Percentiles rank a stretch among this genome's conserved stretches.
phyloP scores from a whole-genome alignment of 805 yeast species.

The Metschnikowia similis region DNA sequence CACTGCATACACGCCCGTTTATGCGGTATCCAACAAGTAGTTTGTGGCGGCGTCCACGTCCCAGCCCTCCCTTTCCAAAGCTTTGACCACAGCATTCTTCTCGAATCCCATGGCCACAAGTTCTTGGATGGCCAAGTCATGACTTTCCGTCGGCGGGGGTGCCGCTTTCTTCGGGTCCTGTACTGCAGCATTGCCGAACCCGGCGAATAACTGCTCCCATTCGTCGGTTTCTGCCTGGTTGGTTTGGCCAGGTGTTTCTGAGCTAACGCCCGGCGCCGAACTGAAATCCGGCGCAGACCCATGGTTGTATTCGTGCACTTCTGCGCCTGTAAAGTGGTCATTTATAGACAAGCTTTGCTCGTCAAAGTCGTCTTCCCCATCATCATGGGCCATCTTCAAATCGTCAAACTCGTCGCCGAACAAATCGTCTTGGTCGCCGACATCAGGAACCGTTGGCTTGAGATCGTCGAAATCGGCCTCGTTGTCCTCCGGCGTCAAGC shows the following conservation, averaged over 20 bases:
- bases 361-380: constrained; percentile 25
- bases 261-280: neutral
- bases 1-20: constrained; percentile 1
- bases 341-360: constrained; percentile 23
- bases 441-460: constrained; percentile 24
- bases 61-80: constrained; percentile 68
- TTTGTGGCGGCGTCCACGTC: constrained; percentile 86
- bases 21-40: constrained; percentile 69
- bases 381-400: constrained; percentile 32
- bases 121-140: constrained; percentile 66
- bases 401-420: constrained; percentile 39
- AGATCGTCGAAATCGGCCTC: constrained; percentile 38
- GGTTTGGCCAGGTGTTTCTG: neutral
- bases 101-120: constrained; percentile 88
- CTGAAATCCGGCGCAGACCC: neutral
- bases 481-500: constrained; percentile 12
- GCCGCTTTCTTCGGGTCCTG: neutral
- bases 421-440: constrained; percentile 18
- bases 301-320: constrained; percentile 10
- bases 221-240: constrained; percentile 53
- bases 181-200: constrained; percentile 56
- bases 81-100: constrained; percentile 57
- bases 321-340: constrained; percentile 42
- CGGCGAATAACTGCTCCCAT: constrained; percentile 93
- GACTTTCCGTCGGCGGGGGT: constrained; percentile 16